Evolutionary conservation across 257 asterid species (phyloP).

Genomic region (Datura wrightii): DNA sequence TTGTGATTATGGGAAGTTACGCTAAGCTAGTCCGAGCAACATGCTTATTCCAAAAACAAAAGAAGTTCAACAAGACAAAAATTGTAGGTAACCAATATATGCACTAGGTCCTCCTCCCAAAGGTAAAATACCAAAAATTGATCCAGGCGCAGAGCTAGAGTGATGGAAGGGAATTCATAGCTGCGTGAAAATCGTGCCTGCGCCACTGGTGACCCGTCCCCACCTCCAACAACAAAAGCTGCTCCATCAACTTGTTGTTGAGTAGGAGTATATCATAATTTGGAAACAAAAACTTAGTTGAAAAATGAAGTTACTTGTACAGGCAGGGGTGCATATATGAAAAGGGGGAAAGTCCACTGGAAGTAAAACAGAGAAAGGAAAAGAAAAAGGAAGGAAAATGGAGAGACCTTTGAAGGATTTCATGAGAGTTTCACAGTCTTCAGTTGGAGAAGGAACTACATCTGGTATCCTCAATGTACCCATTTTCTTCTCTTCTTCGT

Average conservation of each 20-base stretch:
- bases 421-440: conserved; percentile 62
- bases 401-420: conserved; percentile 61
- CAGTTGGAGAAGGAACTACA: conserved; percentile 63
- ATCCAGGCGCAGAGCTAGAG: no score
- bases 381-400: background rate
- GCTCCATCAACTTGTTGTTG: background rate
- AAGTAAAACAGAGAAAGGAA: background rate
- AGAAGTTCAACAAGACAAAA: background rate
- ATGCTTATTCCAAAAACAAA: background rate
- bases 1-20: background rate
- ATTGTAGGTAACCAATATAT: background rate
- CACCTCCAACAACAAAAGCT: background rate
- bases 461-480: conserved; percentile 62
- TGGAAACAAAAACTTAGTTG: background rate
- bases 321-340: background rate
- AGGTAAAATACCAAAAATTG: no score
- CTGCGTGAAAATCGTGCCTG: background rate
- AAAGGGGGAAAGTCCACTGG: background rate
- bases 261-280: background rate
- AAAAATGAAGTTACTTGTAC: background rate
- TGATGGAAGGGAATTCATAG: no score
- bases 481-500: conserved; percentile 42
- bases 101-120: background rate
- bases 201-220: background rate
- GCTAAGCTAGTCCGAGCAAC: background rate